These are phyloP conservation scores for Spinellus fusiger DNA, from an alignment of 192 early-diverging fungal species.

Conservation along the genomic window DNA sequence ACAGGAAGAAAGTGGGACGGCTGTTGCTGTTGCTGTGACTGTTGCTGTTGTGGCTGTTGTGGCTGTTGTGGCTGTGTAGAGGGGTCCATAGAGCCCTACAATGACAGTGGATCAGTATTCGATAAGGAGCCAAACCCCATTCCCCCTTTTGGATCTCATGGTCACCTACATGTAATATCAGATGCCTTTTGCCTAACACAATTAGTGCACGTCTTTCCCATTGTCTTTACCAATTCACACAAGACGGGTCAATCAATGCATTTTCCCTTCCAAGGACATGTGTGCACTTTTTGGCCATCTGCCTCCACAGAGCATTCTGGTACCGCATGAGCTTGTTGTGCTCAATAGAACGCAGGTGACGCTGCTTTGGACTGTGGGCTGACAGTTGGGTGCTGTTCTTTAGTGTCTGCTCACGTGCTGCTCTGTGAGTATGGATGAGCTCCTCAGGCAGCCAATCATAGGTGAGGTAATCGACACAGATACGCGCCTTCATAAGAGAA, in stretches of 20 bases:
- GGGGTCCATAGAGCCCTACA: slow-evolving; percentile 22
- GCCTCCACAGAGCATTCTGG: slow-evolving; percentile 36
- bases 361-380: not conserved
- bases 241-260: slow-evolving; percentile 21
- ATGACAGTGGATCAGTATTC: not conserved
- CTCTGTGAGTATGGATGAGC: slow-evolving; percentile 14
- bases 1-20: not conserved
- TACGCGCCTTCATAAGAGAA: slow-evolving; percentile 17
- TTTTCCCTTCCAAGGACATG: slow-evolving; percentile 13
- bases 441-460: slow-evolving; percentile 22
- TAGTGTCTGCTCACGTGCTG: slow-evolving; percentile 5
- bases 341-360: slow-evolving; percentile 14
- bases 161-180: slow-evolving; percentile 32
- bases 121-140: too few species aligned
- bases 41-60: not conserved
- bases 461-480: slow-evolving; percentile 26
- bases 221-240: slow-evolving; percentile 32
- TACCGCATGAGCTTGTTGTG: slow-evolving; percentile 17
- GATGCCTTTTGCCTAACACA: slow-evolving; percentile 40
- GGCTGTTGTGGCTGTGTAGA: slow-evolving; percentile 5
- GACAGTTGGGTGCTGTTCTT: not conserved
- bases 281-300: slow-evolving; percentile 29
- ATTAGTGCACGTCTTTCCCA: not conserved
- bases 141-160: not conserved
- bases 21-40: not conserved